Evolutionary conservation across 345 rosid species (phyloP), one percentile per base, ranked within the genome.

Genomic region (Ceriops decandra): DNA sequence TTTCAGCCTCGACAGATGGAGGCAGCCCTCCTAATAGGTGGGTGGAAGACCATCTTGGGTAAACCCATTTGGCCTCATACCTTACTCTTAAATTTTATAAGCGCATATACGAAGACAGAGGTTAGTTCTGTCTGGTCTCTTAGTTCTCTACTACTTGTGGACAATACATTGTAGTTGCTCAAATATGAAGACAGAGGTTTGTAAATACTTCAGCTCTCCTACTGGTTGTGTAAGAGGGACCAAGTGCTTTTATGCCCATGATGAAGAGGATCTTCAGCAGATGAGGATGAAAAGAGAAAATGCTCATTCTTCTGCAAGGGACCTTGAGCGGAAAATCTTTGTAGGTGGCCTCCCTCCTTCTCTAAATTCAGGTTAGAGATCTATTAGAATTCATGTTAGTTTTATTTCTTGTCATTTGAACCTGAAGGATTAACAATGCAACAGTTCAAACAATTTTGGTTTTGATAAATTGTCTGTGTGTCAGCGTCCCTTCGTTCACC

Each of bases 311-410:
- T 22, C 33, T 10, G 24, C 63, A 52, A 35, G 52, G 66, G 74
- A 64, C 38, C 66, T 61, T 27, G 81, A 68, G 52, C 69, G 83
- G 42, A 85, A 72, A 69, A 60, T 87, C 64, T 87, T 87, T 68
- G 84, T 87, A 0, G 87, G 87, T 10, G 88, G 92, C 64, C 82
- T 87, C 46, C 87, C 84, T 62, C 63, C 71, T 52, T 61, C 74
- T 11, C 8, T 85, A 54, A 85, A 85, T 72, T 87, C 92, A 33
- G 89, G 92, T 87, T 32, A 77, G 84, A 74, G 35, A 47, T 62
- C 33, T 22, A 32, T 7, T 59, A 36, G 24, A 33, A 28, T 61
- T 60, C 36, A 20, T 42, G 17, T 27, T 16, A 53, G 31, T n/a
- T 53, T 47, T 51, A 58, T 58, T 0, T 60, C 1, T 7, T 24